Evolutionary conservation across 352 stramenopile species (phyloP).

Genomic region (Phytophthora chlamydospora): DNA sequence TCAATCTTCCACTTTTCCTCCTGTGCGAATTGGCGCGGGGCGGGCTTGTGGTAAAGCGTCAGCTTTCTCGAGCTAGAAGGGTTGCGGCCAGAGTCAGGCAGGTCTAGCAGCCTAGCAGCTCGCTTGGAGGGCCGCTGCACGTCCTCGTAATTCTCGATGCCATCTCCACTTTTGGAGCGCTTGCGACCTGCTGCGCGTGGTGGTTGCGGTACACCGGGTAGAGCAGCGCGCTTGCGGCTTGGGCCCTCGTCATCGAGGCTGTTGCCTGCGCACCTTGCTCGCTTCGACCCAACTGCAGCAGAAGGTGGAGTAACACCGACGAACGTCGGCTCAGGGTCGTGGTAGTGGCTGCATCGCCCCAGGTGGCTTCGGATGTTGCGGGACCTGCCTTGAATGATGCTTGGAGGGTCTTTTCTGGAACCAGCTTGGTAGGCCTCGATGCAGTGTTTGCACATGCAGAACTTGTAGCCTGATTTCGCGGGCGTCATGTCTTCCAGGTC

Average conservation of each 20-base stretch:
- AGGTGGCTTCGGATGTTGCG: neutral
- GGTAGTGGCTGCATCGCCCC: neutral
- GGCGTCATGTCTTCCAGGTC: neutral
- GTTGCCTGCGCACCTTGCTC: neutral
- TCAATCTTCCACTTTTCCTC: constrained; percentile 9
- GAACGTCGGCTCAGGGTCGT: neutral
- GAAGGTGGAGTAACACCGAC: neutral
- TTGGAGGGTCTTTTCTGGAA: neutral
- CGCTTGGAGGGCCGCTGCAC: neutral
- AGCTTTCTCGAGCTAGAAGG: neutral
- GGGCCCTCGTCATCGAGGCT: too few species aligned
- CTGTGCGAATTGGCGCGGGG: neutral
- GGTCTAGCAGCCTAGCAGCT: neutral
- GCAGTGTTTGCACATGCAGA: constrained; percentile 2
- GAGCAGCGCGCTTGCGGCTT: too few species aligned
- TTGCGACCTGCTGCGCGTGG: neutral
- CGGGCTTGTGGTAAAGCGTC: neutral
- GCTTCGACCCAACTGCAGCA: neutral
- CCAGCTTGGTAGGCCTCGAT: neutral
- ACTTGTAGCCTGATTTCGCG: neutral
- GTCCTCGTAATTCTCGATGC: neutral
- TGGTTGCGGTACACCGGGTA: neutral
- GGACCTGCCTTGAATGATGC: neutral
- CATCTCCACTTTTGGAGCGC: neutral
- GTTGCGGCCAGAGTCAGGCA: neutral